Conservation (phyloP, 2,329 filamentous ascomycete species). For the Aureobasidium sp. region DNA sequence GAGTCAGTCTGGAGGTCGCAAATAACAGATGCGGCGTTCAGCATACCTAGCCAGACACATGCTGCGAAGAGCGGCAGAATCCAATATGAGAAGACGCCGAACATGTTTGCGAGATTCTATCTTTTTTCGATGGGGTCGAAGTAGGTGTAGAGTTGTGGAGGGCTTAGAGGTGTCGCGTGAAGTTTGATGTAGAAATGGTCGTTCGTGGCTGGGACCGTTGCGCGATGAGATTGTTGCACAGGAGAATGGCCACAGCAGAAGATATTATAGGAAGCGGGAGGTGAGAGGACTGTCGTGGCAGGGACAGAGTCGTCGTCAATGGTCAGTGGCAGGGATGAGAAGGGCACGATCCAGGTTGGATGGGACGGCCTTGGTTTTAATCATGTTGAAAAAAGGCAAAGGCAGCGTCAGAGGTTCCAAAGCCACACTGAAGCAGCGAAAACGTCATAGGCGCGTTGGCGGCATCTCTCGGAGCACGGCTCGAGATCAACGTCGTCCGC, state of each 20-base stretch:
- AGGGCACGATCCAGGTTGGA: background rate
- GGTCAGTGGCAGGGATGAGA: background rate
- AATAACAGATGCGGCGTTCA: background rate
- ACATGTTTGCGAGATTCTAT: constrained; percentile 25
- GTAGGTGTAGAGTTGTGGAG: background rate
- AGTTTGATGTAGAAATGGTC: background rate
- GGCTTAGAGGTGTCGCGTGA: background rate
- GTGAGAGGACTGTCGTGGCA: background rate
- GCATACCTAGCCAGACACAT: constrained; percentile 49
- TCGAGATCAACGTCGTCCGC: background rate
- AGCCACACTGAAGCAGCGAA: background rate
- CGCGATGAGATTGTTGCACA: background rate
- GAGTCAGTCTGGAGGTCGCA: background rate
- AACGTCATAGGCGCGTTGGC: background rate
- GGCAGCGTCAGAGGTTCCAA: background rate
- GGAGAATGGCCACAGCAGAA: background rate
- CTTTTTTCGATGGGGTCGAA: background rate
- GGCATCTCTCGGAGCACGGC: background rate
- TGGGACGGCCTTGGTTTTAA: background rate
- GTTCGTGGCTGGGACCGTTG: constrained; percentile 9
- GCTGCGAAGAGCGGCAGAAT: constrained; percentile 64
- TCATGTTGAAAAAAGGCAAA: constrained; percentile 2
- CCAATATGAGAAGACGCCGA: constrained; percentile 47
- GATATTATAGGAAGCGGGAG: background rate
- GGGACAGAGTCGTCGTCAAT: background rate